Base-by-base conservation (phyloP, 2,329 filamentous ascomycete species). In the Knufia fluminis region DNA sequence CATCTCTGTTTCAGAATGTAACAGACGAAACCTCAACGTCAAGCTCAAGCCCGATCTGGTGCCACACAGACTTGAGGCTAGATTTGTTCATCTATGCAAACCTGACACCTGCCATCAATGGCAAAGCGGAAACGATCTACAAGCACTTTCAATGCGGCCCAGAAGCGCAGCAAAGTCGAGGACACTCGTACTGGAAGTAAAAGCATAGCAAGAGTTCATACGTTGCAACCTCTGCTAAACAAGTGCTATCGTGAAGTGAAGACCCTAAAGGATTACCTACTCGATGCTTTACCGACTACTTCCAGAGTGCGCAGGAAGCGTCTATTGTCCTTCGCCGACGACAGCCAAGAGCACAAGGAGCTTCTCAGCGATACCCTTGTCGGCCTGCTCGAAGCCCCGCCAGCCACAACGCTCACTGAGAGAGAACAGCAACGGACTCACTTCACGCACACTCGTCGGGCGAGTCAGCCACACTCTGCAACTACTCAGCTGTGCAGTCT, bases 351-450 rank as follows among this genome's bases (percentile, higher is more conserved):
- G 62, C 45, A 90, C 9, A 72, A 71, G 3, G 62, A 62, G 2
- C 66, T 91, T 22, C 77, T 94, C 28, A 86, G 92, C 65, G 75
- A 74, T 1, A 82, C 80, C 1, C 64, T 92, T 14, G 75, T 94
- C 35, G 85, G 83, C 28, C 64, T 74, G 45, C 54, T 64, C 28
- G 64, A 68, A 44, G 58, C 67, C 17, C 56, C 62, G 4, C 62
- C 57, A 17, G 54, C 59, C 26, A 58, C 58, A 12, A 56, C 61
- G 39, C 60, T 66, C 46, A 55, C 63, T 20, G 56, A 62, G 16
- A 71, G 77, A 35, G 72, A 73, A 65, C 68, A 75, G 54, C 73
- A 79, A 57, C 83, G 80, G 70, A 63, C 70, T 23, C 69, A 69
- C 9, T 85, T 83, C 60, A 83, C 80, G 3, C 80, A 86, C 59